Base-by-base conservation (phyloP, 371 early-diverging fungal genomes). In the Syncephalis fuscata region DNA sequence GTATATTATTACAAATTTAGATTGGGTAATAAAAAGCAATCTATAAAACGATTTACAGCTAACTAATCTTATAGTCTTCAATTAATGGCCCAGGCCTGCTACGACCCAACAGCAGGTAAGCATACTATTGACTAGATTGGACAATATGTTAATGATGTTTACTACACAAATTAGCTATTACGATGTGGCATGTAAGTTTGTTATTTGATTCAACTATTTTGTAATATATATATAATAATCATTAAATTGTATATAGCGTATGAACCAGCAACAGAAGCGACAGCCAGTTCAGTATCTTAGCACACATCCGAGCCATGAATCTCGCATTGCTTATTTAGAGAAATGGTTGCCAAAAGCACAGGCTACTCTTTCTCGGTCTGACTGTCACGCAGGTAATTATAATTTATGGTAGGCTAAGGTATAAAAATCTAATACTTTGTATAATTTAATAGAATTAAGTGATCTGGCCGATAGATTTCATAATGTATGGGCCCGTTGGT, bases 51-150 rank as follows among this genome's bases (percentile, higher is more conserved):
- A n/a, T n/a, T n/a, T n/a, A n/a, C n/a, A n/a, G 11, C 11, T 22
- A 20, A 44, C 3, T 16, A 3, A 4, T 24, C 44, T 2, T 44
- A 14, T 56, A 90, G 92, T 0, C 60, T 95, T 24, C 60, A 71
- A 45, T 59, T 95, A 16, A 90, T 92, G 86, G 79, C 92, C 2
- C 75, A 78, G 50, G 96, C 94, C 16, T 95, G 96, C 54, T 95
- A 82, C 59, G 76, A 93, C 52, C 94, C 96, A 0, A 54, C 56
- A 8, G 80, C 82, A 50, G 44, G 44, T 44, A 44, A 9, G 19
- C 15, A 5, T 8, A 8, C 21, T 20, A 20, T 9, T 41, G n/a
- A n/a, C 21, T n/a, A n/a, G 3, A n/a, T 9, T 41, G 15, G 15
- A 41, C 17, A 8, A 41, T 17, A 15, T 5, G 15, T 41, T 5